Conservation (phyloP, 2,329 filamentous ascomycete species). For the Madurella fahalii region DNA sequence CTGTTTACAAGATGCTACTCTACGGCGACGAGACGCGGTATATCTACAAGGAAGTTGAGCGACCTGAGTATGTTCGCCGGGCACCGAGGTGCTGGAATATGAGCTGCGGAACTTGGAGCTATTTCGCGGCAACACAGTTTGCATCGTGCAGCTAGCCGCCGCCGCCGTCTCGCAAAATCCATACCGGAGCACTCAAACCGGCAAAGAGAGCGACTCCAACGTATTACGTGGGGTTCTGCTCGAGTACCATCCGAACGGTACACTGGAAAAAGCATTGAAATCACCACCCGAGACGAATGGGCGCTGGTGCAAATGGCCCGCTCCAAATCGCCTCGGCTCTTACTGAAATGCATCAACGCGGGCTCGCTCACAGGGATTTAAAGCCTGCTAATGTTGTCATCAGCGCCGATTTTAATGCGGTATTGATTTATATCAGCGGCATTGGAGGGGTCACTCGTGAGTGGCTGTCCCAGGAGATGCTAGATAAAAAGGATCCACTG, state of each 20-base stretch:
- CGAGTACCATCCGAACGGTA: constrained; percentile 23
- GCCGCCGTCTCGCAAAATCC: constrained; percentile 21
- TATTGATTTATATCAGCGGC: constrained; percentile 25
- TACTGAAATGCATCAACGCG: constrained; percentile 16
- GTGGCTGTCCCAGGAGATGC: constrained; percentile 26
- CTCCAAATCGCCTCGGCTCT: constrained; percentile 21
- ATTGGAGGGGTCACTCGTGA: constrained; percentile 19
- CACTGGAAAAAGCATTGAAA: constrained; percentile 16
- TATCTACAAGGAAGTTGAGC: constrained; percentile 26
- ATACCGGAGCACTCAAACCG: constrained; percentile 4
- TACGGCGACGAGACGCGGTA: constrained; percentile 6
- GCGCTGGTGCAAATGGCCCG: constrained; percentile 22
- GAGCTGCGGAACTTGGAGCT: constrained; percentile 25
- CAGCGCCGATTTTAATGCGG: constrained; percentile 9
- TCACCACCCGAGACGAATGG: constrained; percentile 4
- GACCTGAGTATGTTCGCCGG: constrained; percentile 20
- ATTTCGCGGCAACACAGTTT: constrained; percentile 12
- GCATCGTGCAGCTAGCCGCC: constrained; percentile 23
- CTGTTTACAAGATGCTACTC: constrained; percentile 1
- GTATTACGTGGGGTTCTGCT: constrained; percentile 22
- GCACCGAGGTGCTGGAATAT: constrained; percentile 23
- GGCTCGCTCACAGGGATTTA: constrained; percentile 25
- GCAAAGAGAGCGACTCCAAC: neutral
- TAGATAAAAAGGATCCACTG: constrained; percentile 14
- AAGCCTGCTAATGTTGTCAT: constrained; percentile 25